phyloP scores from a whole-genome alignment of 345 rosid genomes.

The Populus alba region DNA sequence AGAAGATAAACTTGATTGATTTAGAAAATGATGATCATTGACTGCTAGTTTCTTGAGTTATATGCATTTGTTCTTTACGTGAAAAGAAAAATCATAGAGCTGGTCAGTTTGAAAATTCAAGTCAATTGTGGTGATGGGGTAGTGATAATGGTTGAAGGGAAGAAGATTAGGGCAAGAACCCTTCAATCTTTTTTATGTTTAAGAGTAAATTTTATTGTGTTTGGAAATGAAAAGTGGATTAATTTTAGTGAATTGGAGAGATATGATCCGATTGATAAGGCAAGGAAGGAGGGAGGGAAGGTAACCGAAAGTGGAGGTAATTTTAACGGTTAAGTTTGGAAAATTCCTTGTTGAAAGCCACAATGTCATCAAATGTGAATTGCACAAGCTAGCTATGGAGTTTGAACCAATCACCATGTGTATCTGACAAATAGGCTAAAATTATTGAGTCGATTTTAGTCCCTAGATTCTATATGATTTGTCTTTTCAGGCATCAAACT shows the following conservation, averaged over 20 bases:
- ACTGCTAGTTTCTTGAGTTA: too few species aligned
- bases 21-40: neutral
- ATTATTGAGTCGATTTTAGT: neutral
- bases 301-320: neutral
- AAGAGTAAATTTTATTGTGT: neutral
- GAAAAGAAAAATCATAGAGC: too few species aligned
- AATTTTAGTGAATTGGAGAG: neutral
- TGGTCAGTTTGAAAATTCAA: neutral
- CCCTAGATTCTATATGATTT: neutral
- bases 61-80: too few species aligned
- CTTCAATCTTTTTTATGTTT: neutral
- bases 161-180: neutral
- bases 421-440: too few species aligned
- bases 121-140: neutral
- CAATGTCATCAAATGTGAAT: too few species aligned
- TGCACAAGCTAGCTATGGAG: too few species aligned
- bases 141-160: neutral
- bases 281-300: constrained; percentile 27
- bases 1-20: neutral
- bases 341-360: neutral
- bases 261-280: constrained; percentile 48
- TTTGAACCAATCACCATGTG: too few species aligned
- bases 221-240: neutral
- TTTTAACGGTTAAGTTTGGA: constrained; percentile 44
- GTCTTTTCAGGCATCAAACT: neutral